Evolutionary conservation across 306 rosid genomes (phyloP).

Genomic region (Vigna mungo): DNA sequence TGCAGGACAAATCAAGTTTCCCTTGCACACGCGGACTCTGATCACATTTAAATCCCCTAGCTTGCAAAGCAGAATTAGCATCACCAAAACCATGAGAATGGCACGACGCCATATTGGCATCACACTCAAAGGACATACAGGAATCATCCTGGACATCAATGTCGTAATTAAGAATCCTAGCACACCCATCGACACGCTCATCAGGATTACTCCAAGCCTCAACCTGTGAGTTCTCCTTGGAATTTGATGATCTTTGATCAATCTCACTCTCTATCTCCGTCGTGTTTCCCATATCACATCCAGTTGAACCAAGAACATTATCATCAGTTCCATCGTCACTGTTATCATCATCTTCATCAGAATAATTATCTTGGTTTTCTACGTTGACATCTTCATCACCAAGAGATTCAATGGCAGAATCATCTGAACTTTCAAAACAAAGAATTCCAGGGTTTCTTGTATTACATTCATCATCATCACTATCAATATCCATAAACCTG

Average conservation of each 20-base stretch:
- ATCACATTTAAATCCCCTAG: slow-evolving; percentile 43
- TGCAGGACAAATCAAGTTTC: slow-evolving; percentile 42
- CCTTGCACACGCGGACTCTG: slow-evolving; percentile 38
- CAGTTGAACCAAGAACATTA: slow-evolving; percentile 25
- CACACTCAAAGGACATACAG: slow-evolving; percentile 44
- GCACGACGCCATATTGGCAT: slow-evolving; percentile 36
- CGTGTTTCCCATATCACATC: slow-evolving; percentile 32
- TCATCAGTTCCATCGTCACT: slow-evolving; percentile 38
- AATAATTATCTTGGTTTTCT: slow-evolving; percentile 43
- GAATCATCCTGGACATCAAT: slow-evolving; percentile 39
- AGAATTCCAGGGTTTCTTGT: slow-evolving; percentile 38
- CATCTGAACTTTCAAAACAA: slow-evolving; percentile 48
- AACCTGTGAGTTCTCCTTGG: slow-evolving; percentile 29
- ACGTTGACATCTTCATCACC: slow-evolving; percentile 42
- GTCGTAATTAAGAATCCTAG: not conserved
- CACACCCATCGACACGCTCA: slow-evolving; percentile 23
- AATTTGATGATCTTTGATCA: slow-evolving; percentile 5
- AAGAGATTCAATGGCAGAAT: slow-evolving; percentile 63
- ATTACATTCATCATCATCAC: slow-evolving; percentile 72
- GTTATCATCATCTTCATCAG: slow-evolving; percentile 52
- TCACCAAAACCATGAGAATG: slow-evolving; percentile 39
- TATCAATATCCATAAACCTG: slow-evolving; percentile 52
- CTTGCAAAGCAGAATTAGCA: slow-evolving; percentile 37
- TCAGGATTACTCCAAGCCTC: slow-evolving; percentile 33
- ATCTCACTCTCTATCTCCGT: slow-evolving; percentile 1